Evolutionary conservation across 495 filamentous ascomycete species (phyloP), one percentile per base, ranked within the genome.

Genomic region (Penicillium riverlandense): DNA sequence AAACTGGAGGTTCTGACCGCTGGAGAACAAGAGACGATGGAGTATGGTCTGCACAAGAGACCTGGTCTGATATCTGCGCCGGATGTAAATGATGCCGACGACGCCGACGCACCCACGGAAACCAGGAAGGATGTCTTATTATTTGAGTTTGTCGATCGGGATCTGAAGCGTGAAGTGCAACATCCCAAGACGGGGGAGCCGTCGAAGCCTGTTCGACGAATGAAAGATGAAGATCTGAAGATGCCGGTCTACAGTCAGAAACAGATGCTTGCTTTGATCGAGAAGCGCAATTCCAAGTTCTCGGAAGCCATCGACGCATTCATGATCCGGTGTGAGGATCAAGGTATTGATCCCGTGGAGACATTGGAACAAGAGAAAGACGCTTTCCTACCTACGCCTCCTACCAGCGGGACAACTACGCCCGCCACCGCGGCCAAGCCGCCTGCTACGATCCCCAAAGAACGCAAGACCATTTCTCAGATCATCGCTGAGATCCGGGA

Each of bases 231-330:
- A 52, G 80, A 90, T 41, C 52, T 96, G 57, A 94, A 87, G 65
- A 92, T 96, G 86, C 92, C 92, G 1, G 86, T 95, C 12, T 95
- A 79, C 63, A 88, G 87, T 45, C 89, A 95, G 69, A 89, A 88
- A 63, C 87, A 95, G 70, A 86, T 97, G 82, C 85, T 84, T 58
- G 75, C 72, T 40, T 59, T 96, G 50, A 97, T 98, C 54, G 90
- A 94, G 65, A 95, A 94, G 65, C 72, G 92, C 45, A 95, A 96
- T 57, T 63, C 66, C 13, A 95, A 94, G 63, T 97, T 98, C 50
- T 67, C 70, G 0, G 82, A 83, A 50, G 88, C 90, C 0, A 74
- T 95, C 37, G 82, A 86, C 59, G 66, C 61, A 2, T 96, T 94
- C 50, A 57, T 98, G 37, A 83, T 86, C 31, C 69, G 77, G 38